Base-by-base conservation (phyloP, 148 eudicot species). In the Camellia granthamiana region DNA sequence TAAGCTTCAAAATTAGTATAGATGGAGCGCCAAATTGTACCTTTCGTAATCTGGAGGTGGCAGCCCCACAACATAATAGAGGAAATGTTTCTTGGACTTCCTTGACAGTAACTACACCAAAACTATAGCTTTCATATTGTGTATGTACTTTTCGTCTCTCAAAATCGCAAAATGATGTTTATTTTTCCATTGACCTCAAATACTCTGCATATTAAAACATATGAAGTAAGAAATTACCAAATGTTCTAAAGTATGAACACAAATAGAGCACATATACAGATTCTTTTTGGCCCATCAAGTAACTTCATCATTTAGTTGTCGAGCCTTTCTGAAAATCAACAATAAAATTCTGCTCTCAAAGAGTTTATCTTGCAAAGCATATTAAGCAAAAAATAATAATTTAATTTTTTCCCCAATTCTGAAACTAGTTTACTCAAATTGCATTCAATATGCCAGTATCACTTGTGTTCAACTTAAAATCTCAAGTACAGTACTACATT, bases 201-300 rank as follows among this genome's bases (percentile, higher is more conserved):
- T 21, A 23, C 52, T 42, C 79, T 77, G 79, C 42, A 51, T 12
- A 77, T 77, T 23, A 63, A 63, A 58, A 16, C 30, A 47, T 16
- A 30, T 11, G 0, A 46, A 21, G 11, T 47, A 19, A 63, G 61
- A 76, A 44, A 21, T 19, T 10, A 61, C 8, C 55, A 61, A 68
- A 41, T 42, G 23, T 61, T 15, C 6, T 30, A 6, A 46, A 10
- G 73, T 10, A 69, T 21, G 13, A 14, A 44, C 73, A 69, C 7
- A 49, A 49, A 49, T 49, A 49, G 38, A 30, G 38, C 38, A 30
- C 38, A 30, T 30, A 30, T 1, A 30, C 38, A 30, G 38, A 30
- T 30, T 30, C 38, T 30, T 30, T 30, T 30, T 30, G 38, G 38
- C 38, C 38, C 38, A 30, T 30, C 38, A 30, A 30, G 38, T 30